Evolutionary conservation across 2,329 filamentous ascomycete genomes (phyloP), one percentile per base, ranked within the genome.

Genomic region (Arthrinium phaeospermum): DNA sequence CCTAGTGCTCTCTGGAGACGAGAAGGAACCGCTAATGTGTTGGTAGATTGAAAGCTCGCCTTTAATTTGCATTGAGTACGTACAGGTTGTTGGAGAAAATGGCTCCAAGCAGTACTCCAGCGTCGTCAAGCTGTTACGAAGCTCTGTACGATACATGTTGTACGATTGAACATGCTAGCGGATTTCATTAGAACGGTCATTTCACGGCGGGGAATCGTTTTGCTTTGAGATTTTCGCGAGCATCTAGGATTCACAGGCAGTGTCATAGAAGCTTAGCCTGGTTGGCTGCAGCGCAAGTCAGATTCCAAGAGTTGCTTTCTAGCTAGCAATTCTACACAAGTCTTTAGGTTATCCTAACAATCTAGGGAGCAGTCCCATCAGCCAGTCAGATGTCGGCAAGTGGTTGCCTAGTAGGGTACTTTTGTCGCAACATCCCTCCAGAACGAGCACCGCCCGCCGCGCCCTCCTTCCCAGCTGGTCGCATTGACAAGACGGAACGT

Each of bases 11-110:
- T 6, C 14, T 16, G 45, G 19, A 10, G 19, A 34, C 1, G 10
- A 34, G 16, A n/a, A n/a, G 3, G 3, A 41, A 13, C n/a, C n/a
- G 57, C 57, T 64, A 41, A 64, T 8, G 6, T 10, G 0, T 61
- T 5, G 4, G 19, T n/a, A 64, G 57, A 13, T 13, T n/a, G n/a
- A 34, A 34, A 4, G 57, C 34, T 12, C 57, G 34, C 22, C 22
- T 64, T 3, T 64, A 19, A 41, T 64, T 41, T 4, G 3, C 7
- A n/a, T 13, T 37, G 19, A 12, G 4, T 30, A 16, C 13, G 14
- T 2, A 7, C 30, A 57, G 16, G 96, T 87, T 98, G 99, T 94
- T 98, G 96, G 96, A 93, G 99, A 80, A 98, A 96, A 1, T 27
- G n/a, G 10, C 49, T 10, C n/a, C 10, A 51, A 51, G 1, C 22